Base-by-base conservation (phyloP, 768 basidiomycete species). In the Rhodocollybia butyracea region DNA sequence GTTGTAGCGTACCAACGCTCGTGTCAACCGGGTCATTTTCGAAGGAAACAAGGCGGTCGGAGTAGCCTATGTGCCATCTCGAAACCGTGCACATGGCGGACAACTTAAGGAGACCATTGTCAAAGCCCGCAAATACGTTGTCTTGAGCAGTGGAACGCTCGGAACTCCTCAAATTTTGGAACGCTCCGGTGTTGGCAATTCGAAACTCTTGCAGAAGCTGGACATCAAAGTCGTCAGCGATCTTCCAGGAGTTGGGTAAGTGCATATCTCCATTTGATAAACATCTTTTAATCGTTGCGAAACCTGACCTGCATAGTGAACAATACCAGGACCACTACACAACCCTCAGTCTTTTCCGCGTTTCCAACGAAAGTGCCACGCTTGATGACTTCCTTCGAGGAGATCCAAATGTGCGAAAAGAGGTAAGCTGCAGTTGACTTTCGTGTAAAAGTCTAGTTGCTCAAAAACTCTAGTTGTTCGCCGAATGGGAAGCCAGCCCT, bases 241-340 rank as follows among this genome's bases (percentile, higher is more conserved):
- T 61, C 77, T 88, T 55, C 84, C 86, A 6, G 85, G 86, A 45
- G 85, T 88, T 54, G 86, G 84, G 82, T 82, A 63, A 32, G 81
- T 65, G 12, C 15, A 30, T 7, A 22, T 19, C 22, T 21, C 17
- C 17, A 12, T 48, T 10, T 32, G 22, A 27, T 47, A 38, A 8
- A 42, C 26, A 8, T 27, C 39, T 46, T n/a, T n/a, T n/a, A n/a
- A n/a, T n/a, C n/a, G n/a, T n/a, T n/a, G n/a, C n/a, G n/a, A 40
- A 19, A 10, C 7, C 31, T 39, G 31, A 53, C 5, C 26, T 13
- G 45, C 32, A 46, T 55, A 84, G 85, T 42, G 84, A 87, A 66
- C 70, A 88, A 66, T 88, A 88, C 68, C 85, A 87, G 66, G 86
- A 87, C 62, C 86, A 88, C 63, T 88, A 87, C 66, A 87, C 85